Evolutionary conservation across 352 stramenopile species (phyloP).

Genomic region (Pythium insidiosum): DNA sequence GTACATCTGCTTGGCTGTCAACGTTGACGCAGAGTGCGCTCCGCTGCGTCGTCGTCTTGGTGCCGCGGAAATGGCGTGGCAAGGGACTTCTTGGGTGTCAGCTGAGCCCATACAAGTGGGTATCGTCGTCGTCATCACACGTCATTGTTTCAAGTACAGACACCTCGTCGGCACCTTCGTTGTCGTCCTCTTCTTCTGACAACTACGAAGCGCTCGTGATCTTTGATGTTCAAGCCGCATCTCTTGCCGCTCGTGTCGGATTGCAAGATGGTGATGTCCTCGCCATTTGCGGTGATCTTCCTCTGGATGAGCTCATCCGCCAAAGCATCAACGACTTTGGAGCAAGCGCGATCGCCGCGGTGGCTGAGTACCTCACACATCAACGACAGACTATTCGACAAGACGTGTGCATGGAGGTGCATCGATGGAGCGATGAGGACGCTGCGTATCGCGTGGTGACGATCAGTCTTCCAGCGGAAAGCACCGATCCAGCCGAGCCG

Average conservation of each 20-base stretch:
- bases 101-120: constrained; percentile 53
- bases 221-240: constrained; percentile 22
- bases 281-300: constrained; percentile 24
- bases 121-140: neutral
- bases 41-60: constrained; percentile 6
- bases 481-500: neutral
- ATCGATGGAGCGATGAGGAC: constrained; percentile 38
- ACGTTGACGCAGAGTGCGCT: neutral
- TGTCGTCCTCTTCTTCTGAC: neutral
- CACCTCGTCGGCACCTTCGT: neutral
- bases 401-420: constrained; percentile 24
- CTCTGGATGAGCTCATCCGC: constrained; percentile 1
- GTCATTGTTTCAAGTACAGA: neutral
- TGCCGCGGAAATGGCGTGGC: constrained; percentile 46
- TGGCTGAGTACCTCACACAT: constrained; percentile 13
- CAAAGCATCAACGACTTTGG: constrained; percentile 3
- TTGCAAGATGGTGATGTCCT: constrained; percentile 43
- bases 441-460: constrained; percentile 19
- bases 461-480: too few species aligned
- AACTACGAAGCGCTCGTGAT: constrained; percentile 21
- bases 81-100: constrained; percentile 61
- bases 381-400: constrained; percentile 9
- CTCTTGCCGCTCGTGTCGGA: constrained; percentile 21
- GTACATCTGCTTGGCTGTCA: too few species aligned
- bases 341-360: too few species aligned